Base-by-base conservation (phyloP, 345 rosid genomes). In the Gossypium thurberi region DNA sequence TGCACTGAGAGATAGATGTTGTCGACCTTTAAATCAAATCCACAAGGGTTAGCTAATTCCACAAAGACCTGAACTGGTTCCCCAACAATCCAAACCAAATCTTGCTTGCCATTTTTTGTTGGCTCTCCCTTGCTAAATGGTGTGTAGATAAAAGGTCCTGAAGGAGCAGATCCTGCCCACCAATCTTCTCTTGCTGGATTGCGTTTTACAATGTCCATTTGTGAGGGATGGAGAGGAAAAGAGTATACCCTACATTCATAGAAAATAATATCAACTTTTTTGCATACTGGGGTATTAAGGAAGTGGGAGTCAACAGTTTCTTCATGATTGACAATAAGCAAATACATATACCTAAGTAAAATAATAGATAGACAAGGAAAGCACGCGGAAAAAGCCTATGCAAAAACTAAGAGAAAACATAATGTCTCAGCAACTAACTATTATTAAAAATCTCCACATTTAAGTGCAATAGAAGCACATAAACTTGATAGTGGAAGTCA, bases 21-120 rank as follows among this genome's bases (percentile, higher is more conserved):
- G 62, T 96, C 97, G 69, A 96, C 92, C 82, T 87, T 85, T 79
- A 91, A 80, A 80, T 96, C 91, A 74, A 96, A 96, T 78, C 96
- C 96, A 76, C 98, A 93, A 1, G 99, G 98, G 84, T 96, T 93
- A 65, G 99, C 98, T 84, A 96, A 87, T 87, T 96, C 99, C 78
- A 96, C 98, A 82, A 91, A 84, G 79, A 96, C 94, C 79, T 96
- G 98, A 62, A 96, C 91, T 2, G 98, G 98, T 83, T 96, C 99
- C 68, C 98, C 98, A 64, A 91, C 97, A 79, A 96, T 84, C 97
- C 99, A 96, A 81, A 87, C 76, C 71, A 93, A 69, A 76, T 91
- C 99, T 76, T 90, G 96, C 85, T 91, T 93, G 85, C 87, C 79
- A 76, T 72, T 87, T 74, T 91, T 94, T 79, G 73, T 87, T 69